Percentiles rank a stretch among this genome's conserved stretches.
These are phyloP conservation scores for Globisporangium yorkense DNA, from an alignment of 352 stramenopile genomes.

Conservation along the genomic window DNA sequence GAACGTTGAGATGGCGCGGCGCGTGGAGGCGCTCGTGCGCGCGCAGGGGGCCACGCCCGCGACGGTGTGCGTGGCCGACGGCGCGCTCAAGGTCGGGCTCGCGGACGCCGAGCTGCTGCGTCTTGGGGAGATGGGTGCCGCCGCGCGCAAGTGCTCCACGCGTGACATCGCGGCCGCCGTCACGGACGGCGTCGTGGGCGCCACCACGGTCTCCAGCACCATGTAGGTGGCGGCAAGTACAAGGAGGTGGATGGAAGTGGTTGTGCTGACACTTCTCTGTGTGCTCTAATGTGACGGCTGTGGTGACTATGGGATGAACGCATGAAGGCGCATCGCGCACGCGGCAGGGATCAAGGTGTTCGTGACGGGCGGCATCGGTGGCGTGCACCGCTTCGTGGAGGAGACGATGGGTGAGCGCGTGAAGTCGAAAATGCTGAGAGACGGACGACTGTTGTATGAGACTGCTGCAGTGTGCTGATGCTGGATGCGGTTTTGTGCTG, in stretches of 20 bases:
- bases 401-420: slow-evolving; percentile 76
- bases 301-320: neutral
- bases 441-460: no score
- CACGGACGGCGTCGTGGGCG: slow-evolving; percentile 72
- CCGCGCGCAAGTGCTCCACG: slow-evolving; percentile 74
- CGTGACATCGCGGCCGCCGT: slow-evolving; percentile 78
- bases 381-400: slow-evolving; percentile 95
- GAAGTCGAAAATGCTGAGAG: neutral
- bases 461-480: neutral
- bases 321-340: slow-evolving; percentile 84
- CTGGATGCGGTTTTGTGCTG: neutral
- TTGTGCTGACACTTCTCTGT: neutral
- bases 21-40: slow-evolving; percentile 90
- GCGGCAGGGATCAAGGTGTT: slow-evolving; percentile 95
- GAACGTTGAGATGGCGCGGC: slow-evolving; percentile 92
- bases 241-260: neutral
- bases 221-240: slow-evolving; percentile 50
- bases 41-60: slow-evolving; percentile 85
- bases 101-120: slow-evolving; percentile 43
- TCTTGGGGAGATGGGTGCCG: slow-evolving; percentile 56
- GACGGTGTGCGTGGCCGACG: slow-evolving; percentile 97
- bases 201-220: slow-evolving; percentile 96
- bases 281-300: neutral
- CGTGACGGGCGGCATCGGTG: slow-evolving; percentile 96
- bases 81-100: slow-evolving; percentile 78